These are phyloP conservation scores for Phytopythium chamaehyphon DNA, from an alignment of 352 stramenopile species.

Conservation along the genomic window DNA sequence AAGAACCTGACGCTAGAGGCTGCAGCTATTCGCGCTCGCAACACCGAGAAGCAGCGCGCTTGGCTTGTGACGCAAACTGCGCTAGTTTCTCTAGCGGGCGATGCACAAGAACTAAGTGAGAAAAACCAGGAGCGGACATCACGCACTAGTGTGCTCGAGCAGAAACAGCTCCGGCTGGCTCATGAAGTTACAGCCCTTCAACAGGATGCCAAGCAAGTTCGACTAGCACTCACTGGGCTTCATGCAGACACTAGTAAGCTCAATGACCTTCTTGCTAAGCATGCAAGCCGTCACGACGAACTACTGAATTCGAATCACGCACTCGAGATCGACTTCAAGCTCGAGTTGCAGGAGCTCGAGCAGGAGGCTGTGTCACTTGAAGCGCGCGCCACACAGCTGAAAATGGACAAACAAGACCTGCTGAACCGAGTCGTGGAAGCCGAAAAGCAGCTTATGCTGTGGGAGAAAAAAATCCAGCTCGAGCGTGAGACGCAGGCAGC, in stretches of 20 bases:
- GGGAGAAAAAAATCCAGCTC: slow-evolving; percentile 96
- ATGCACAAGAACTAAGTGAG: slow-evolving; percentile 87
- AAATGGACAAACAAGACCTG: slow-evolving; percentile 83
- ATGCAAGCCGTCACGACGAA: slow-evolving; percentile 70
- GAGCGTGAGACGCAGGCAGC: slow-evolving; percentile 95
- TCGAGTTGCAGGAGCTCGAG: slow-evolving; percentile 91
- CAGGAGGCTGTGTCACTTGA: slow-evolving; percentile 70
- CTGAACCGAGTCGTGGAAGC: slow-evolving; percentile 89
- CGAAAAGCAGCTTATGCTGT: slow-evolving; percentile 92
- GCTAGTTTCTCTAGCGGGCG: slow-evolving; percentile 82
- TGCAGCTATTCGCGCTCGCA: slow-evolving; percentile 52
- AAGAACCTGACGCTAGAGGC: slow-evolving; percentile 91
- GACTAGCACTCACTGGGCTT: slow-evolving; percentile 63
- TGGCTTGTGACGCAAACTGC: slow-evolving; percentile 91
- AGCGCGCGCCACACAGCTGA: slow-evolving; percentile 61
- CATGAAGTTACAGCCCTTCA: slow-evolving; percentile 77
- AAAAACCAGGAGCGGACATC: slow-evolving; percentile 89
- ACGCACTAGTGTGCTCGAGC: slow-evolving; percentile 85
- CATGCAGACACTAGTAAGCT: slow-evolving; percentile 91
- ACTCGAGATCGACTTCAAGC: slow-evolving; percentile 89
- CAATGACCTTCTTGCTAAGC: slow-evolving; percentile 92
- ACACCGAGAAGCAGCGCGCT: slow-evolving; percentile 81
- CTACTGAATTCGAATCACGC: slow-evolving; percentile 87
- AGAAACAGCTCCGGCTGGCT: slow-evolving; percentile 88
- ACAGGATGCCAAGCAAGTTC: slow-evolving; percentile 82